Evolutionary conservation across 163 green algal genomes (phyloP).

Genomic region (Chlamydomonas reinhardtii): DNA sequence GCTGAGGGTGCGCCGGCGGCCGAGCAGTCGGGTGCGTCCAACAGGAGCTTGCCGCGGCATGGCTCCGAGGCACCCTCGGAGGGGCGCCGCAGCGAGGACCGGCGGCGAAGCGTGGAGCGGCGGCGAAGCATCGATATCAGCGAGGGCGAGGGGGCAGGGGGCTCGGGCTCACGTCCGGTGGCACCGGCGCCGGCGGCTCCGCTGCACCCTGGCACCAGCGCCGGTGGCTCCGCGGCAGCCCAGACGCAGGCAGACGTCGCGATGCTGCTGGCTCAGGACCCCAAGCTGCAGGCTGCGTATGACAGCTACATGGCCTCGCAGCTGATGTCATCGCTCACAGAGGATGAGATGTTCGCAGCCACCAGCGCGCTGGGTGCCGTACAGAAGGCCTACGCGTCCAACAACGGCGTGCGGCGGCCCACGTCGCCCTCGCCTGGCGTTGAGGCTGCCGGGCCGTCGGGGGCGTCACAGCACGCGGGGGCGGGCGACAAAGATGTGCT

Average conservation of each 20-base stretch:
- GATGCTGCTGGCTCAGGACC: not conserved
- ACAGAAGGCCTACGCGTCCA: not conserved
- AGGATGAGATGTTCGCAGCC: conserved; percentile 25
- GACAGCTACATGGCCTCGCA: not conserved
- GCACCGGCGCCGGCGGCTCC: not conserved
- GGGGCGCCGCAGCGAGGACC: not conserved
- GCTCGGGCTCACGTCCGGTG: no score
- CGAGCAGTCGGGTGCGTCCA: no score
- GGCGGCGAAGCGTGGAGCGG: not conserved
- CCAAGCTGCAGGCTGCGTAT: not conserved
- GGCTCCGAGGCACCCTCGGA: not conserved
- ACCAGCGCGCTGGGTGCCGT: conserved; percentile 17
- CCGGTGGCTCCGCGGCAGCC: not conserved
- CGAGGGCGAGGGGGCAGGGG: no score
- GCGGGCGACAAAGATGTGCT: no score
- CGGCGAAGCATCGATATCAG: not conserved
- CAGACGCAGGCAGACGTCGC: not conserved
- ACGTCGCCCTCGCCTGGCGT: not conserved
- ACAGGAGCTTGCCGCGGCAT: not conserved
- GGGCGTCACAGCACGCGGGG: no score
- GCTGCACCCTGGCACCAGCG: not conserved
- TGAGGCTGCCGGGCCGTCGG: not conserved
- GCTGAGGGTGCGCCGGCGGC: not conserved
- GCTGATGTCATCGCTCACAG: conserved; percentile 12
- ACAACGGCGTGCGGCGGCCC: not conserved